Base-by-base conservation (phyloP, 257 asterid genomes). In the Nicotiana knightiana region DNA sequence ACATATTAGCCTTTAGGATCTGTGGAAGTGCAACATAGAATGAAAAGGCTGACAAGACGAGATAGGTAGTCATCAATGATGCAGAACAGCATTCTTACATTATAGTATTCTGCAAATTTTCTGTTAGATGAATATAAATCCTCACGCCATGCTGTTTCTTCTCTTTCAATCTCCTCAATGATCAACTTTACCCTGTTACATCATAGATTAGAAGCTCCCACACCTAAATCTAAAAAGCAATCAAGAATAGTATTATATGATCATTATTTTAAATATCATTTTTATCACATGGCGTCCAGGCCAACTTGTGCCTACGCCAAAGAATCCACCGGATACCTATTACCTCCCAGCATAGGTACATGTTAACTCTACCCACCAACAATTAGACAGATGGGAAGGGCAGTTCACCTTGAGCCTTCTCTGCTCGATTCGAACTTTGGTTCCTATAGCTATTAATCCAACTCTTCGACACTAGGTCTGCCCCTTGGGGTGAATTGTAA, bases 81-180 rank as follows among this genome's bases (percentile, higher is more conserved):
- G 75, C 35, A 84, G 66, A 83, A 75, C 51, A 54, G 79, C 67
- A 32, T 39, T 77, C 66, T 67, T 85, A 96, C 99, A 77, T 91
- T 94, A 87, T 96, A 96, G 84, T 96, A 96, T 85, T 96, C 99
- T 0, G 97, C 95, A 89, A 96, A 94, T 91, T 93, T 94, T 90
- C 99, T 91, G 87, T 96, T 98, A 3, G 97, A 93, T 30, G 97
- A 94, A 89, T 96, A 96, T 28, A 96, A 84, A 82, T 96, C 99
- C 76, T 96, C 97, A 83, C 98, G 85, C 97, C 95, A 93, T 67
- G 93, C 91, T 59, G 90, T 88, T 92, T 94, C 99, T 89, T 96
- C 98, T 87, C 98, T 92, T 92, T 96, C 99, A 79, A 96, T 93
- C 90, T 96, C 99, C 86, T 96, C 99, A 79, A 88, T 91, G 65